These are phyloP conservation scores for Besnoitia besnoiti DNA, from an alignment of 169 alveolate genomes.

Conservation along the genomic window DNA sequence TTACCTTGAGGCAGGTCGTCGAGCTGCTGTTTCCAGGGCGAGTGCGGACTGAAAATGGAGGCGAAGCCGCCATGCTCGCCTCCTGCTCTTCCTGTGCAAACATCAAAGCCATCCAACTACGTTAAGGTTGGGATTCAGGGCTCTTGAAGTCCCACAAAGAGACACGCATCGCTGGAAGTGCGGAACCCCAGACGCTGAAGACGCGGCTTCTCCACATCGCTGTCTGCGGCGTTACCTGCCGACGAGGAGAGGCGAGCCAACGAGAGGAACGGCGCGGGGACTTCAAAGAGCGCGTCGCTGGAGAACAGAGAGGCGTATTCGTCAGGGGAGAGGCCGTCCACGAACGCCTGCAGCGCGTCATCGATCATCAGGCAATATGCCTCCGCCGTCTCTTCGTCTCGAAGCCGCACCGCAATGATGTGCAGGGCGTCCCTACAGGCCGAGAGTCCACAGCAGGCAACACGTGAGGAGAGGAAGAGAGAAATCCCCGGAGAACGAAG, in stretches of 20 bases:
- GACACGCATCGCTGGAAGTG: too few relatives aligned
- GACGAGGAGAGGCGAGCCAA: background rate
- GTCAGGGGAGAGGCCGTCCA: background rate
- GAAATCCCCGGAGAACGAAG: background rate
- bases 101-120: too few relatives aligned
- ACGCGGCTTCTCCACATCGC: background rate
- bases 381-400: conserved; percentile 26
- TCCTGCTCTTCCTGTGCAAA: too few relatives aligned
- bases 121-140: too few relatives aligned
- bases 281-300: background rate
- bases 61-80: background rate
- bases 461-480: background rate
- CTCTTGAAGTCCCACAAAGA: too few relatives aligned
- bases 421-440: background rate
- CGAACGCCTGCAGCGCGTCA: background rate
- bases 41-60: background rate
- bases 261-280: background rate
- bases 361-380: conserved; percentile 29
- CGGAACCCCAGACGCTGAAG: background rate
- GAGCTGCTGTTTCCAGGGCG: conserved; percentile 28
- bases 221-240: background rate
- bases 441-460: background rate
- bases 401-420: background rate
- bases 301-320: background rate
- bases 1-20: conserved; percentile 14